These are phyloP conservation scores for Geosmithia morbida DNA, from an alignment of 2,329 filamentous ascomycete genomes.

Conservation along the genomic window DNA sequence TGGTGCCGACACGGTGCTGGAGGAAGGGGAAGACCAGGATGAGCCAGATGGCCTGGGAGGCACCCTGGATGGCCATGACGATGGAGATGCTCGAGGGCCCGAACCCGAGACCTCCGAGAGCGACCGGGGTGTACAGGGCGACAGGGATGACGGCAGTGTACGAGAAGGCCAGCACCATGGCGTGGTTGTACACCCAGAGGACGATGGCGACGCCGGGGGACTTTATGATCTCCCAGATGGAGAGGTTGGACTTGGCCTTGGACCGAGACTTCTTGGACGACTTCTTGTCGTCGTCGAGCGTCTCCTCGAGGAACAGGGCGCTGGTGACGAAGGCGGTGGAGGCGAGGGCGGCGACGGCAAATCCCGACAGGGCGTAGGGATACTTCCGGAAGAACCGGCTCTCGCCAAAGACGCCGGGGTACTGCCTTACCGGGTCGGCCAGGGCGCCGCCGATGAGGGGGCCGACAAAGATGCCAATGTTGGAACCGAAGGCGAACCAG, in stretches of 20 bases:
- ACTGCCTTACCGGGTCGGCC: conserved; percentile 52
- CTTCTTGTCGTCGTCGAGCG: conserved; percentile 17
- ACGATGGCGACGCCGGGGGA: conserved; percentile 52
- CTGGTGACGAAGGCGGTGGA: conserved; percentile 35
- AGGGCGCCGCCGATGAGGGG: conserved; percentile 56
- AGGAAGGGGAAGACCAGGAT: conserved; percentile 54
- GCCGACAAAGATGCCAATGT: conserved; percentile 60
- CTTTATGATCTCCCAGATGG: conserved; percentile 32
- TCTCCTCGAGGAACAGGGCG: conserved; percentile 49
- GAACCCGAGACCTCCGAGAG: conserved; percentile 52
- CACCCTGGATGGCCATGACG: conserved; percentile 49
- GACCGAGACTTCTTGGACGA: background rate
- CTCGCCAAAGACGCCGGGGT: conserved; percentile 35
- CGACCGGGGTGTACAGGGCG: conserved; percentile 49
- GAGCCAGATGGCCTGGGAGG: conserved; percentile 57
- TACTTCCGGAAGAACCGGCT: conserved; percentile 30
- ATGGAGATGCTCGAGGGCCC: conserved; percentile 47
- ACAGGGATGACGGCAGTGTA: conserved; percentile 60
- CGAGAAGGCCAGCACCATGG: conserved; percentile 53
- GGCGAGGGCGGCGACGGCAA: conserved; percentile 41
- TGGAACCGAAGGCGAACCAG: conserved; percentile 62
- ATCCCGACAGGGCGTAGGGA: conserved; percentile 39
- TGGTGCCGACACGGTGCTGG: conserved; percentile 52
- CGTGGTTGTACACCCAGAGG: conserved; percentile 49
- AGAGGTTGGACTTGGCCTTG: conserved; percentile 3